Evolutionary conservation across 169 alveolate genomes (phyloP), one percentile per base, ranked within the genome.

Genomic region (Eimeria sp.): DNA sequence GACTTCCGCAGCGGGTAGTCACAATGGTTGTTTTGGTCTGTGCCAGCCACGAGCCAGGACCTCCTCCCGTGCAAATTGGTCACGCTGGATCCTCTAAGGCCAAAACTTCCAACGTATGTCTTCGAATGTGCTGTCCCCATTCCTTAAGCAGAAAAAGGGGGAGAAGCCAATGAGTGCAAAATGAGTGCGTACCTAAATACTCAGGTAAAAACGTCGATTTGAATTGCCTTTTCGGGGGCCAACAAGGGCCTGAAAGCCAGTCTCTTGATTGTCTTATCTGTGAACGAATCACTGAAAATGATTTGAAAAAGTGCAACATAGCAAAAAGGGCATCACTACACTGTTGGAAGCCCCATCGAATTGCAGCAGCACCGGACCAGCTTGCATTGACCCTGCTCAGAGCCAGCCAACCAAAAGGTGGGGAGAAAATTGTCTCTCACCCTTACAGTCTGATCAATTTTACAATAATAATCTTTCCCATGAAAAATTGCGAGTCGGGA

Each of bases 91-190:
- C 73, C 93, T 27, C 82, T 45, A 45, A 27, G 78, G 18, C 80
- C 93, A 22, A 63, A n/a, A 51, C 83, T 45, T 6, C 80, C 63
- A 25, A 25, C 27, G 61, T 63, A 65, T 40, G 61, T 40, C 93
- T 87, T 87, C n/a, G 80, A 87, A 20, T 87, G 93, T 63, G 65
- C 43, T 61, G 93, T 54, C 82, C 93, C 93, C 93, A 87, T 87
- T 30, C 67, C 82, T 72, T 22, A 25, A 20, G 65, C 65, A 51
- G 9, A 40, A 43, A 22, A 87, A 16, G 57, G 90, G 27, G n/a
- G 75, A 30, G 34, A 25, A 57, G 75, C 20, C 91, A n/a, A 65
- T 45, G 70, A 58, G 14, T 61, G 11, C 82, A 65, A n/a, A n/a
- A n/a, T 25, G 22, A 10, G 14, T 65, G 80, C 65, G 43, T 63